A percentile compares a stretch with the other conserved stretches of the same genome.
Conservation (phyloP, 768 basidiomycete genomes). For the Collybia nuda region DNA sequence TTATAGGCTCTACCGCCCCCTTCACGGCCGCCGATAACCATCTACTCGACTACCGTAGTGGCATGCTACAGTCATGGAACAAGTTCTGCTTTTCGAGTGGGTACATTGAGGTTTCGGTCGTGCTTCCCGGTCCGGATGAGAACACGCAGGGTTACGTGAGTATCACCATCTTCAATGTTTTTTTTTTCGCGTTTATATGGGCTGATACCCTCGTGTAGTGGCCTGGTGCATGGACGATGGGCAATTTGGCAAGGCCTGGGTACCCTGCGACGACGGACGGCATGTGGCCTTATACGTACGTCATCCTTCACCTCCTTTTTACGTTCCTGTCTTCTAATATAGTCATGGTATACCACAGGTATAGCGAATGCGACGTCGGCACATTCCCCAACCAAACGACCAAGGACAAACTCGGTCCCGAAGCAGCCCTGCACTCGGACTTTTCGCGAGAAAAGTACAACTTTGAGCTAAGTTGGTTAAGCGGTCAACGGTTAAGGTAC, state of each 20-base stretch:
- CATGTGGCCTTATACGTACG: conserved; percentile 79
- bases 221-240: conserved; percentile 90
- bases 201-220: conserved; percentile 40
- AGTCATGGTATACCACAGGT: conserved; percentile 37
- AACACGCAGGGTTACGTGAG: conserved; percentile 49
- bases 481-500: conserved; percentile 75
- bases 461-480: conserved; percentile 67
- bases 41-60: conserved; percentile 61
- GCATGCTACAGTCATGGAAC: conserved; percentile 90
- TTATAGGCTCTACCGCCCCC: conserved; percentile 45
- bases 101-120: conserved; percentile 69
- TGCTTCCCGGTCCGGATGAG: conserved; percentile 58
- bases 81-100: conserved; percentile 86
- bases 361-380: conserved; percentile 72
- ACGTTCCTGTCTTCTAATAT: not conserved
- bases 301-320: conserved; percentile 2
- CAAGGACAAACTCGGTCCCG: conserved; percentile 50
- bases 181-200: not conserved
- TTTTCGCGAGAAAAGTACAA: conserved; percentile 52
- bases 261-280: conserved; percentile 82
- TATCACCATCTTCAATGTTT: no score
- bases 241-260: conserved; percentile 82
- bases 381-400: conserved; percentile 74
- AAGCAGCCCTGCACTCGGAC: conserved; percentile 56
- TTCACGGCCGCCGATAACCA: conserved; percentile 52